Evolutionary conservation across 2,329 filamentous ascomycete genomes (phyloP), one percentile per base, ranked within the genome.

Genomic region (Aspergillus costaricaensis): DNA sequence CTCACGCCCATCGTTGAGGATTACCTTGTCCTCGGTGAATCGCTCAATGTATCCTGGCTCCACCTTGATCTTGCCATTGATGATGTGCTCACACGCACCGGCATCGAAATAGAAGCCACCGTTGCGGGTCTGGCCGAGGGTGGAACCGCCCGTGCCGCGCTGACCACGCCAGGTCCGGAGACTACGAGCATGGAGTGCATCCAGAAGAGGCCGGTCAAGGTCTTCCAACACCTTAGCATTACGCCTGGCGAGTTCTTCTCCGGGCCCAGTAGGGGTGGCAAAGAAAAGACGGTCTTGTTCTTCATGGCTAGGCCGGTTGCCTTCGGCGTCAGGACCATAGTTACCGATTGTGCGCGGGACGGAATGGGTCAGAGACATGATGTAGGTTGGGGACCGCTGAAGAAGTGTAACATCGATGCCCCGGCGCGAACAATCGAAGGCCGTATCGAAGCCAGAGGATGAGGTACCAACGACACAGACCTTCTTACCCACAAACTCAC

Each of bases 91-190:
- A 61, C 70, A 72, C 21, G 70, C 72, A 48, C 72, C 70, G n/a
- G 68, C 69, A 47, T 72, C 70, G 30, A 72, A 70, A 44, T 72
- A 72, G 58, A 68, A 72, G 5, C 70, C 72, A 14, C 72, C 73
- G 55, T 74, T 73, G 3, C 73, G 66, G 1, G 70, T 72, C 58
- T 71, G 66, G 21, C 68, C 66, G 0, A 74, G 62, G 12, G 71
- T 74, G 2, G 58, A 62, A 51, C 63, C 64, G 2, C 75, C 75
- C 2, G 74, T 74, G 27, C 67, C 72, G 23, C 73, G 72, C 66
- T 76, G 75, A 43, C 74, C 75, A 36, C 72, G 71, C 67, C 72
- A 75, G 41, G 70, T 71, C 23, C 68, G 66, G 7, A 74, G 62
- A 15, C 75, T 74, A 0, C 65, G 62, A 27, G 65, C 62, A 19